Percentiles rank a stretch among this genome's conserved stretches.
These are phyloP conservation scores for Moesziomyces sp. DNA, from an alignment of 1,284 basidiomycete genomes.

Conservation along the genomic window DNA sequence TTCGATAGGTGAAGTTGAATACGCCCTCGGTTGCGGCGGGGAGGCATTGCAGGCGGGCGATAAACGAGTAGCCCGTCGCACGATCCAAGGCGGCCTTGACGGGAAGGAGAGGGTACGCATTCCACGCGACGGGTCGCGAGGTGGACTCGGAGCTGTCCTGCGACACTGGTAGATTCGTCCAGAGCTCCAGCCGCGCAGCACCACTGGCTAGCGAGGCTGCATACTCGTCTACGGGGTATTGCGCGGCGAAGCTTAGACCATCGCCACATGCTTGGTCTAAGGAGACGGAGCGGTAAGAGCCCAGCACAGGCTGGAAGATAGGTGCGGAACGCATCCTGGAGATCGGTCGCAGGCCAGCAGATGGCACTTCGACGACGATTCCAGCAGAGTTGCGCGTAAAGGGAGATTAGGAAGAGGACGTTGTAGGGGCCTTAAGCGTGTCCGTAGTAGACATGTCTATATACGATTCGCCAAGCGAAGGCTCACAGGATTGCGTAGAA, in stretches of 20 bases:
- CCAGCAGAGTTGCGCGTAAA: neutral
- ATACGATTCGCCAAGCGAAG: too few relatives aligned
- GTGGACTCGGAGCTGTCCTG: constrained; percentile 7
- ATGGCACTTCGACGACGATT: neutral
- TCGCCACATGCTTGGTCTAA: constrained; percentile 8
- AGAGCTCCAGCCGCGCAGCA: constrained; percentile 33
- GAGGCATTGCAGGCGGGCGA: constrained; percentile 19
- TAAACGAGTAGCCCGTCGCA: constrained; percentile 19
- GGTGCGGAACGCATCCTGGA: constrained; percentile 25
- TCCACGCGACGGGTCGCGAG: constrained; percentile 22
- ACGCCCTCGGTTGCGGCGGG: constrained; percentile 5
- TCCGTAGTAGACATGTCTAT: too few relatives aligned
- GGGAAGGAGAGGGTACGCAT: constrained; percentile 15
- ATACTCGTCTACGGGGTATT: constrained; percentile 27
- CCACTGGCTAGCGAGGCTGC: constrained; percentile 22
- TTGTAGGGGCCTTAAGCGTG: too few relatives aligned
- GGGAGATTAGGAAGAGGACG: neutral
- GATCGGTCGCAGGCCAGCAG: neutral
- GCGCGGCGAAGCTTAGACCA: constrained; percentile 27
- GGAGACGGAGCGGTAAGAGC: constrained; percentile 12
- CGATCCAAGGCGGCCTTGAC: constrained; percentile 2
- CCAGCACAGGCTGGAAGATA: constrained; percentile 26
- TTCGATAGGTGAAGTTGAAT: constrained; percentile 41
- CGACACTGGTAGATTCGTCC: constrained; percentile 29
- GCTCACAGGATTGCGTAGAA: neutral